These are phyloP conservation scores for Linnemannia elongata DNA, from an alignment of 192 early-diverging fungal genomes.

Conservation along the genomic window DNA sequence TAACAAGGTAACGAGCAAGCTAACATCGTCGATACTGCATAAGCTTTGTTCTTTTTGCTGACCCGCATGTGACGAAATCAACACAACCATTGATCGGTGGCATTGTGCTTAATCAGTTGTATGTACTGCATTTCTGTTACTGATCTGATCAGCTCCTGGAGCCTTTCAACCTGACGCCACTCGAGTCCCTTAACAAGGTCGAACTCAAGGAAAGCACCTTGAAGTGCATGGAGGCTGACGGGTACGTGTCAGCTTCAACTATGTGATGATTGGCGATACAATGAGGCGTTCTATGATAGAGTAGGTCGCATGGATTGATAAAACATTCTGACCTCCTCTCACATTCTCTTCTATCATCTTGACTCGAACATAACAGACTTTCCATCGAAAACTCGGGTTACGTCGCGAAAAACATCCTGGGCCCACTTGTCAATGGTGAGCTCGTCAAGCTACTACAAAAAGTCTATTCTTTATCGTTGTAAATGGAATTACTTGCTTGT, in stretches of 20 bases:
- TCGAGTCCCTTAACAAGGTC: constrained; percentile 5
- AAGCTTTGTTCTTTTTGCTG: background rate
- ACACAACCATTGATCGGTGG: background rate
- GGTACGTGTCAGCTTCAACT: constrained; percentile 7
- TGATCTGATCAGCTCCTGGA: constrained; percentile 23
- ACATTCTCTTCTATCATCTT: background rate
- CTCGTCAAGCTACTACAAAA: background rate
- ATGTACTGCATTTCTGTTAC: background rate
- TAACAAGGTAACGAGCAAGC: constrained; percentile 9
- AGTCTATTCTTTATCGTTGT: too few relatives aligned
- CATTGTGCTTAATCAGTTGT: background rate
- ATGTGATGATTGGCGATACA: too few relatives aligned
- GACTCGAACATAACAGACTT: background rate
- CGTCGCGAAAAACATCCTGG: constrained; percentile 12
- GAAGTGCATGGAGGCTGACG: constrained; percentile 16
- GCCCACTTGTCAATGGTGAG: background rate
- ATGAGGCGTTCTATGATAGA: too few relatives aligned
- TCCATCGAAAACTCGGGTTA: background rate
- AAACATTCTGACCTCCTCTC: background rate
- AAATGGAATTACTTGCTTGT: background rate
- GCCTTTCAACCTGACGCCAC: constrained; percentile 11
- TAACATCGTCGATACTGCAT: background rate
- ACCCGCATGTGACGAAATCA: background rate
- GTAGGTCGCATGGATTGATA: background rate
- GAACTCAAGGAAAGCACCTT: constrained; percentile 26